Conservation (phyloP, 345 rosid genomes). For the Rhizophora apiculata region DNA sequence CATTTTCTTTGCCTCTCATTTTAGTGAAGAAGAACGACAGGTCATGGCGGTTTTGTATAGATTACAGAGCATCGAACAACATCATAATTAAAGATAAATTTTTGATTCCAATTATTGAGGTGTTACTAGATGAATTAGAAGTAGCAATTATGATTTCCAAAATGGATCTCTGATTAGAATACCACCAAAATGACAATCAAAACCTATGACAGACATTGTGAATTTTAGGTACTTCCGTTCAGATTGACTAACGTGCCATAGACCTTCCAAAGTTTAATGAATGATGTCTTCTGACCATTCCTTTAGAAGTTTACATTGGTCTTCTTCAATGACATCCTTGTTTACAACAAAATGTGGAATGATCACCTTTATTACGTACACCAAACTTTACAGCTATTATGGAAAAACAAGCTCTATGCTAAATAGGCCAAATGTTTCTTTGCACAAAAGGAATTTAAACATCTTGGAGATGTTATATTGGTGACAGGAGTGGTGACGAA, state of each 20-base stretch:
- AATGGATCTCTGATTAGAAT: not conserved
- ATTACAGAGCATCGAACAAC: too few relatives aligned
- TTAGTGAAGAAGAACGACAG: too few relatives aligned
- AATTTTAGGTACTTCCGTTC: not conserved
- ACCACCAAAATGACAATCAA: not conserved
- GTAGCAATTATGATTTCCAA: not conserved
- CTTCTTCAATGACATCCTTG: not conserved
- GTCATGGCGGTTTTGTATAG: too few relatives aligned
- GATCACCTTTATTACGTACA: not conserved
- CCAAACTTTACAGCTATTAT: not conserved
- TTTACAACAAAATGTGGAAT: not conserved
- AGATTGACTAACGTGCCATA: not conserved
- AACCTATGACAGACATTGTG: not conserved
- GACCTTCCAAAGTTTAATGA: not conserved
- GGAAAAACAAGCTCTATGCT: not conserved
- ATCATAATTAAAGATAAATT: too few relatives aligned
- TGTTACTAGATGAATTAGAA: too few relatives aligned
- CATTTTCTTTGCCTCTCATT: too few relatives aligned
- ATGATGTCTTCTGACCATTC: not conserved
- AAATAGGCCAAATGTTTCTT: not conserved
- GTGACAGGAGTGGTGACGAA: rapidly evolving
- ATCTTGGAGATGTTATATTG: not conserved
- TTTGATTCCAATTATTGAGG: too few relatives aligned
- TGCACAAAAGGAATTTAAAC: not conserved
- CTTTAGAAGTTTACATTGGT: not conserved